Evolutionary conservation across 805 yeast species (phyloP).

Genomic region (Yamadazyma insecticola): DNA sequence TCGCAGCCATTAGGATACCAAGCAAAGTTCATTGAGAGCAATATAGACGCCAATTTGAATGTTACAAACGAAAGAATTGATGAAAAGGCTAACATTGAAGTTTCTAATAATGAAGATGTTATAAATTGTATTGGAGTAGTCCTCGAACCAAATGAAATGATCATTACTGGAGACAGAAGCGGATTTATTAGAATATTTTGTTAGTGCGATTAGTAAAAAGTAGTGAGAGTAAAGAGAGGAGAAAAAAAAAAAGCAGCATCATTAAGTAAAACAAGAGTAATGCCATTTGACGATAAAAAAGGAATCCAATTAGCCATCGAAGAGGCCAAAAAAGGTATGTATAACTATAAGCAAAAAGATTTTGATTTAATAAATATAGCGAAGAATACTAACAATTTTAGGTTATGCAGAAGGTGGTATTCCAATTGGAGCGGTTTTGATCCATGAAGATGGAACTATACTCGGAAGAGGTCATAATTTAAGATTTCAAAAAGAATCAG

Average conservation of each 20-base stretch:
- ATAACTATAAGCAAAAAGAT: background rate
- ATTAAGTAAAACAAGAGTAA: background rate
- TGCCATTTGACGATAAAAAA: conserved; percentile 52
- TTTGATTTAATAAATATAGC: too few species aligned
- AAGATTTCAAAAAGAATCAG: conserved; percentile 80
- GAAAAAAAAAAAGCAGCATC: background rate
- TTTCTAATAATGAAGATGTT: conserved; percentile 34
- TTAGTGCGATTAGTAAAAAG: background rate
- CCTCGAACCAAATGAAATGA: conserved; percentile 50
- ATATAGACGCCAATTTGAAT: conserved; percentile 4
- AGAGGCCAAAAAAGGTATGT: conserved; percentile 60
- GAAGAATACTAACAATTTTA: conserved; percentile 16
- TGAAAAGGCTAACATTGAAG: background rate
- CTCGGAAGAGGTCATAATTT: conserved; percentile 87
- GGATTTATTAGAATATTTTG: conserved; percentile 42
- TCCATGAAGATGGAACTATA: conserved; percentile 71
- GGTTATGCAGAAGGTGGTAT: conserved; percentile 84
- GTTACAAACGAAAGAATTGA: conserved; percentile 6
- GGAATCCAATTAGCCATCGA: conserved; percentile 70
- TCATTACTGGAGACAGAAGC: conserved; percentile 61
- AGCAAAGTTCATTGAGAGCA: conserved; percentile 4
- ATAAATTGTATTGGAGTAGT: conserved; percentile 41
- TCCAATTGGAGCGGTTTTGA: conserved; percentile 78
- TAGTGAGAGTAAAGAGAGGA: background rate
- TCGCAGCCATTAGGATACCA: too few species aligned